Percentiles rank a stretch among this genome's conserved stretches.
Evolutionary conservation across 2,329 filamentous ascomycete species (phyloP).

Genomic region (Rosellinia necatrix): DNA sequence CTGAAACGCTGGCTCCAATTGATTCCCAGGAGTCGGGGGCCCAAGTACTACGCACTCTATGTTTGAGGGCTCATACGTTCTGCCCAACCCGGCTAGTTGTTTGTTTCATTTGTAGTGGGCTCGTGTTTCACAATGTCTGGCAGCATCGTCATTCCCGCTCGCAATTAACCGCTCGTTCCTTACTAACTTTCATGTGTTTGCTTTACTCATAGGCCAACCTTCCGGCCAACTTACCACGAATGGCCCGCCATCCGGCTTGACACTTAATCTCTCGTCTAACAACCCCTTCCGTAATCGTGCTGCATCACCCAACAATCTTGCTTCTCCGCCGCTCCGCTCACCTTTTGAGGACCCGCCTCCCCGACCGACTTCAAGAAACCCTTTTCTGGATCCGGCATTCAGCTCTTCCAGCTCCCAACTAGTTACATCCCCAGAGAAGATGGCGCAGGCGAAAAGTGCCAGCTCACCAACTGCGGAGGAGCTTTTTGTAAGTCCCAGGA

Average conservation of each 20-base stretch:
- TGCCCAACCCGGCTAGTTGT: constrained; percentile 46
- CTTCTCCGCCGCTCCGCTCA: constrained; percentile 51
- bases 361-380: constrained; percentile 73
- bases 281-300: constrained; percentile 80
- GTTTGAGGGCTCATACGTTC: no score
- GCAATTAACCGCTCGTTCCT: constrained; percentile 42
- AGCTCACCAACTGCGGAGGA: constrained; percentile 66
- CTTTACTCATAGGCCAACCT: constrained; percentile 44
- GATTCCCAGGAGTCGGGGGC: constrained; percentile 11
- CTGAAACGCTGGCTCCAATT: constrained; percentile 7
- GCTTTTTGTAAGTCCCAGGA: constrained; percentile 70
- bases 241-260: constrained; percentile 52
- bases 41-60: constrained; percentile 17
- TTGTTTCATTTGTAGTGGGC: constrained; percentile 53
- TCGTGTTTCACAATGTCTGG: constrained; percentile 52
- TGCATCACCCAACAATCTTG: constrained; percentile 57
- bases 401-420: constrained; percentile 31
- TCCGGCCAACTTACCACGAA: constrained; percentile 43
- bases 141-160: constrained; percentile 49
- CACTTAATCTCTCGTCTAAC: constrained; percentile 76
- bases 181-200: constrained; percentile 39
- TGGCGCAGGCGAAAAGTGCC: constrained; percentile 54
- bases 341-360: constrained; percentile 64
- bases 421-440: constrained; percentile 51
- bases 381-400: constrained; percentile 66